phyloP scores from a whole-genome alignment of 2,329 filamentous ascomycete genomes.

The Ophiosphaerella narmari region DNA sequence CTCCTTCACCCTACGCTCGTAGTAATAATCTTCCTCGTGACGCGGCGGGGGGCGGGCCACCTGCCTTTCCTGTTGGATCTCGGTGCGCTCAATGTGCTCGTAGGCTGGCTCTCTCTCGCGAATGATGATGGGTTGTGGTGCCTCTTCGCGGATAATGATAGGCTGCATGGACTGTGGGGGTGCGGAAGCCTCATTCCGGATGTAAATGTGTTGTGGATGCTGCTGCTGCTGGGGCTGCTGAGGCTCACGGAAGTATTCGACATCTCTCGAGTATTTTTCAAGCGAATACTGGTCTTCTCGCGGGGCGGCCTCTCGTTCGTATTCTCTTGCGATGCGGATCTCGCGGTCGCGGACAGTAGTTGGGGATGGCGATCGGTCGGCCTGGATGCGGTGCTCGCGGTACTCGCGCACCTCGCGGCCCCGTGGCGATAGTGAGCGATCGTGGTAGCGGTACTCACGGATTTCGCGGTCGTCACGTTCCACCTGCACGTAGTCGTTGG shows the following conservation, averaged over 20 bases:
- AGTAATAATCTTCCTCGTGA: constrained; percentile 65
- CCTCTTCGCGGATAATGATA: constrained; percentile 61
- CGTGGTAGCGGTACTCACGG: constrained; percentile 45
- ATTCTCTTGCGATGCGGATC: constrained; percentile 38
- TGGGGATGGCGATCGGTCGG: constrained; percentile 54
- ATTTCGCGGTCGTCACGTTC: constrained; percentile 41
- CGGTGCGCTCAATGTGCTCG: constrained; percentile 63
- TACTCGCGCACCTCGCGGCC: constrained; percentile 55
- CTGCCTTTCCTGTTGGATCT: constrained; percentile 55
- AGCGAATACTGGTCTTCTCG: constrained; percentile 45
- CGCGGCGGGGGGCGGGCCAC: constrained; percentile 47
- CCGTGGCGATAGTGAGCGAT: constrained; percentile 49
- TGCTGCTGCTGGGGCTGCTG: constrained; percentile 17
- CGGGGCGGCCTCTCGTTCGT: constrained; percentile 43
- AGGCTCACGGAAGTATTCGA: constrained; percentile 56
- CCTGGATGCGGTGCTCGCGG: constrained; percentile 57
- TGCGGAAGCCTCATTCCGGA: constrained; percentile 51
- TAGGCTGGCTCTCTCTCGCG: constrained; percentile 61
- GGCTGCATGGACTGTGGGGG: constrained; percentile 54
- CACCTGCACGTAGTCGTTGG: constrained; percentile 46
- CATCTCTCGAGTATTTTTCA: constrained; percentile 57
- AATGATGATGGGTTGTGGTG: constrained; percentile 54
- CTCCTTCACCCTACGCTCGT: constrained; percentile 61
- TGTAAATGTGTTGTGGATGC: constrained; percentile 51
- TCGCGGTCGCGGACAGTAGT: constrained; percentile 46